Percentiles rank a stretch among this genome's conserved stretches.
Conservation (phyloP, 768 basidiomycete genomes). For the Pleurotus platypus region DNA sequence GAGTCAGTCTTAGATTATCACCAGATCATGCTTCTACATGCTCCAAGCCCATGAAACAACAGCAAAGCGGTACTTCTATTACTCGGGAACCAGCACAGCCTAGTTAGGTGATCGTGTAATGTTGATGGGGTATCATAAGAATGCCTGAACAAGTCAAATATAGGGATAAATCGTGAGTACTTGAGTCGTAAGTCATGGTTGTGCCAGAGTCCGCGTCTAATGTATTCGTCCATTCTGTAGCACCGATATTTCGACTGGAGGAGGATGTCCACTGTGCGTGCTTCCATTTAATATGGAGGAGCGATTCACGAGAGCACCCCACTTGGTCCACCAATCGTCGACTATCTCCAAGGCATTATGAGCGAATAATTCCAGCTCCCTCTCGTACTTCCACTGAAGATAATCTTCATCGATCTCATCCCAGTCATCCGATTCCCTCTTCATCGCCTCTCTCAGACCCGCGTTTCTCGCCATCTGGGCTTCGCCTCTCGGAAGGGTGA, state of each 20-base stretch:
- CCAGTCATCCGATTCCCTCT: conserved; percentile 20
- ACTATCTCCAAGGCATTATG: conserved; percentile 55
- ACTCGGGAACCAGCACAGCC: no score
- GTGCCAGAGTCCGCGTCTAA: neutral
- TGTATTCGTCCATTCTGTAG: neutral
- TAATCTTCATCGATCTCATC: conserved; percentile 43
- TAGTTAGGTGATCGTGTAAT: no score
- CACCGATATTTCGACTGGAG: conserved; percentile 2
- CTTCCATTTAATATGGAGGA: neutral
- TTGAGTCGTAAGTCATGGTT: no score
- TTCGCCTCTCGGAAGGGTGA: conserved; percentile 40
- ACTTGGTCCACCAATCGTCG: conserved; percentile 63
- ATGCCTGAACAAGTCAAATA: no score
- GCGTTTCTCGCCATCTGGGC: conserved; percentile 42
- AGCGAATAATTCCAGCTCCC: conserved; percentile 43
- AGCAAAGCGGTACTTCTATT: no score
- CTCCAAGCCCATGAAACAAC: no score
- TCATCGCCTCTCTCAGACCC: conserved; percentile 30
- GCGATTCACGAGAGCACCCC: conserved; percentile 27
- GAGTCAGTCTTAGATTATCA: no score
- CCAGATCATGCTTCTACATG: no score
- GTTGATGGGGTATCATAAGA: no score
- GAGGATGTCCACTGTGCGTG: no score
- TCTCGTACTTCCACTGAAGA: conserved; percentile 48
- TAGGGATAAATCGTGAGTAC: no score